Conservation (phyloP, 2,329 filamentous ascomycete species). For the Pleomassaria siparia region DNA sequence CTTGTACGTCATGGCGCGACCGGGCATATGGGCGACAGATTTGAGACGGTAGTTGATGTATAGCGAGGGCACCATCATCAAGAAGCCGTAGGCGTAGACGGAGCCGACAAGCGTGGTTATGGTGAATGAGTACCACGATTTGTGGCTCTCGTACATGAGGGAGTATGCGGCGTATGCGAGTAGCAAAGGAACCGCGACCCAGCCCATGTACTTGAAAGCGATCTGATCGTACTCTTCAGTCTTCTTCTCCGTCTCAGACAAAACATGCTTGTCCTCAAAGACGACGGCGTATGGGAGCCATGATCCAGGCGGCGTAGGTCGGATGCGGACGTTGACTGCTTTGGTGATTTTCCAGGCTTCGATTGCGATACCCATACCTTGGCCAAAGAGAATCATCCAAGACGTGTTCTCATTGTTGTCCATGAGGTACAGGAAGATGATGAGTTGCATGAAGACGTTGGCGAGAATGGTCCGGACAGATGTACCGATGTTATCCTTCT, state of each 20-base stretch:
- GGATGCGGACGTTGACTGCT: slow-evolving; percentile 82
- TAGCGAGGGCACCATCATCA: slow-evolving; percentile 97
- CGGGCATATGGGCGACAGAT: slow-evolving; percentile 92
- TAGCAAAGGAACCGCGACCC: slow-evolving; percentile 84
- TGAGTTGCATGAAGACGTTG: slow-evolving; percentile 94
- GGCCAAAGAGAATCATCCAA: slow-evolving; percentile 97
- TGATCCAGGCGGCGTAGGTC: slow-evolving; percentile 67
- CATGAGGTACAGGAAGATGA: slow-evolving; percentile 95
- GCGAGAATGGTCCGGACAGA: slow-evolving; percentile 93
- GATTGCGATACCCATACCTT: slow-evolving; percentile 78
- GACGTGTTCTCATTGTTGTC: slow-evolving; percentile 98
- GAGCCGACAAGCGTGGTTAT: slow-evolving; percentile 93
- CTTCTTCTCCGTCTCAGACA: slow-evolving; percentile 93
- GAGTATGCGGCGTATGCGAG: slow-evolving; percentile 89
- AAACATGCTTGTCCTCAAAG: slow-evolving; percentile 96
- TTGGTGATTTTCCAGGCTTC: slow-evolving; percentile 97
- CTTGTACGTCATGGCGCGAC: slow-evolving; percentile 96
- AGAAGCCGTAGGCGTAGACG: slow-evolving; percentile 96
- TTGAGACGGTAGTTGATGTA: slow-evolving; percentile 99
- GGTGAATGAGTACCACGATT: slow-evolving; percentile 96
- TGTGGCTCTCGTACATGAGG: slow-evolving; percentile 88
- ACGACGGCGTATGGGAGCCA: slow-evolving; percentile 75
- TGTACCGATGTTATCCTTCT: slow-evolving; percentile 98
- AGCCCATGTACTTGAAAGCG: slow-evolving; percentile 96
- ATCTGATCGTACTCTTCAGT: slow-evolving; percentile 98